phyloP scores from a whole-genome alignment of 495 filamentous ascomycete genomes.

The Lineolata rhizophorae region DNA sequence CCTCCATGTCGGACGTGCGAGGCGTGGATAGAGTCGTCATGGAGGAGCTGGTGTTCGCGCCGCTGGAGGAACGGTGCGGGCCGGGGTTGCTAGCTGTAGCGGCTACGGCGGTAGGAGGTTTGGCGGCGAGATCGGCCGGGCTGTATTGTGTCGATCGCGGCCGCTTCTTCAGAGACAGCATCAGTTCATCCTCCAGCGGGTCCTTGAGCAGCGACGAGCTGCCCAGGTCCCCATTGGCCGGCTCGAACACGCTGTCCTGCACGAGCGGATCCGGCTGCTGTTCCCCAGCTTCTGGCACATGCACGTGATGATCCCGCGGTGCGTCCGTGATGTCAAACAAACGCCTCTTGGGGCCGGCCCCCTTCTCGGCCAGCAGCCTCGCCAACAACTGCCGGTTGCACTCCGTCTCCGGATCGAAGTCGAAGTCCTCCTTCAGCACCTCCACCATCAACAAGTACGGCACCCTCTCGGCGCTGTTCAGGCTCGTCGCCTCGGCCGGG shows the following conservation, averaged over 20 bases:
- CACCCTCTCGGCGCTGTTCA: conserved; percentile 62
- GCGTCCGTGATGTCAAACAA: conserved; percentile 47
- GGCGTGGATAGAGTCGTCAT: conserved; percentile 30
- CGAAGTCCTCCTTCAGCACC: conserved; percentile 50
- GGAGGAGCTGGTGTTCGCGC: conserved; percentile 25
- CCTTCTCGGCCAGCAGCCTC: conserved; percentile 38
- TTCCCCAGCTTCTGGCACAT: conserved; percentile 16
- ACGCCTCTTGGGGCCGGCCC: conserved; percentile 27
- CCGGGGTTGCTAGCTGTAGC: conserved; percentile 2
- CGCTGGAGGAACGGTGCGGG: conserved; percentile 31
- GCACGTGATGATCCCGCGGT: conserved; percentile 17
- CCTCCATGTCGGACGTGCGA: conserved; percentile 32
- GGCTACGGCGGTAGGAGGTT: conserved; percentile 2
- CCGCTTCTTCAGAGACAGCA: conserved; percentile 5
- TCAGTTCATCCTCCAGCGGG: conserved; percentile 17
- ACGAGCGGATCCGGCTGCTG: conserved; percentile 18
- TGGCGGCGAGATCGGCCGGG: too few species aligned
- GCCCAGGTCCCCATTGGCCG: conserved; percentile 45
- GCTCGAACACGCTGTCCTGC: conserved; percentile 57
- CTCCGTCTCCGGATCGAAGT: conserved; percentile 43
- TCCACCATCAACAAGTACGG: conserved; percentile 61
- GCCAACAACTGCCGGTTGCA: conserved; percentile 40
- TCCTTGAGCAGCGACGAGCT: conserved; percentile 40
- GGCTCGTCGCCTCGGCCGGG: conserved; percentile 52
- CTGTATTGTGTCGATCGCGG: conserved; percentile 7